phyloP scores from a whole-genome alignment of 192 early-diverging fungal species.

The Coemansia asiatica region DNA sequence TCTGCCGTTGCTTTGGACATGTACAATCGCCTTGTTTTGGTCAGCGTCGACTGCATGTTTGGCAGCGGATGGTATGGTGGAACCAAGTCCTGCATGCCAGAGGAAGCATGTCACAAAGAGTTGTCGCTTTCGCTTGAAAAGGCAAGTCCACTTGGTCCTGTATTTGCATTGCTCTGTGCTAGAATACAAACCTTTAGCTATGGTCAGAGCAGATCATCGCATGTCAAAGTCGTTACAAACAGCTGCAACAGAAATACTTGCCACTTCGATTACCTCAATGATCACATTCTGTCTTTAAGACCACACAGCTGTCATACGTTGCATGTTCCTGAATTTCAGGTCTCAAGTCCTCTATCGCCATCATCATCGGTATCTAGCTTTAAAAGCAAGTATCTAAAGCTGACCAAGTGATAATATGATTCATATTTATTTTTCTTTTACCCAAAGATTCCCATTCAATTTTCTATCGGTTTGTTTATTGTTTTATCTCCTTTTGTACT shows the following conservation, averaged over 20 bases:
- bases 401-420: too few species aligned
- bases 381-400: too few species aligned
- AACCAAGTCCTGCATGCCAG: not conserved
- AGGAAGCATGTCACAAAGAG: not conserved
- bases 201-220: not conserved
- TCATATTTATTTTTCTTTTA: too few species aligned
- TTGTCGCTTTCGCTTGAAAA: not conserved
- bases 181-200: not conserved
- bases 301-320: not conserved
- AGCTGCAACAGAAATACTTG: conserved; percentile 3
- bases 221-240: not conserved
- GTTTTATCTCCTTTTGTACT: not conserved
- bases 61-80: conserved; percentile 4
- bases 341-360: too few species aligned
- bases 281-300: not conserved
- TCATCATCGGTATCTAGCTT: too few species aligned
- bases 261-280: not conserved
- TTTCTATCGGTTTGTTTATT: too few species aligned
- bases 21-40: conserved; percentile 7
- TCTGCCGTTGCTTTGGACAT: conserved; percentile 13
- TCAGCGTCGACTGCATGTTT: conserved; percentile 19
- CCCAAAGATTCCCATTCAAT: too few species aligned
- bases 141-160: conserved; percentile 1
- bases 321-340: conserved; percentile 29
- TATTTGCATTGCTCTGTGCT: conserved; percentile 9